A percentile compares a stretch with the other conserved stretches of the same genome.
Conservation (phyloP, 805 yeast species). For the Kregervanrija pseudodelftensis region DNA sequence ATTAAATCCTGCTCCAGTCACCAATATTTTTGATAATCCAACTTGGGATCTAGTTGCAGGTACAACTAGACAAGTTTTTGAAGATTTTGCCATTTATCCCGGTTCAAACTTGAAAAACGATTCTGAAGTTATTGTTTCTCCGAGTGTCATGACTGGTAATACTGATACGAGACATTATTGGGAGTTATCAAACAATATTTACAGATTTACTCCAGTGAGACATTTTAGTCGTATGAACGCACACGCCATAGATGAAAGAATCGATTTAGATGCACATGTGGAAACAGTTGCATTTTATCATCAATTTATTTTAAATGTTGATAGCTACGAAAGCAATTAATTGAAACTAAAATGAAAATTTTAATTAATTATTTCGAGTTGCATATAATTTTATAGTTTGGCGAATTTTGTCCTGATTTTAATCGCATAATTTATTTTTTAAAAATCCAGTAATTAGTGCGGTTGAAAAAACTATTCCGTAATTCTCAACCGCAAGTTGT, state of each 20-base stretch:
- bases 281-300: slow-evolving; percentile 8
- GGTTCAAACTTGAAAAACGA: slow-evolving; percentile 9
- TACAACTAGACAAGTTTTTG: slow-evolving; percentile 46
- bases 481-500: too few relatives aligned
- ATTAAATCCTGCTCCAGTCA: slow-evolving; percentile 32
- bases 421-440: too few relatives aligned
- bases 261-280: slow-evolving; percentile 6
- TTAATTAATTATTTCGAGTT: too few relatives aligned
- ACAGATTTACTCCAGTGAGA: slow-evolving; percentile 30
- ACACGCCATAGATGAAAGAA: slow-evolving; percentile 8
- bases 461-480: too few relatives aligned
- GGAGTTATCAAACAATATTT: slow-evolving; percentile 47
- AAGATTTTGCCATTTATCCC: slow-evolving; percentile 37
- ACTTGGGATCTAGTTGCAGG: slow-evolving; percentile 42
- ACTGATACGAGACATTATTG: slow-evolving; percentile 59
- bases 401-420: too few relatives aligned
- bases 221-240: slow-evolving; percentile 3
- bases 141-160: slow-evolving; percentile 49
- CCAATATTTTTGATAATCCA: slow-evolving; percentile 29
- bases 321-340: neutral
- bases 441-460: too few relatives aligned
- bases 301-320: slow-evolving; percentile 1
- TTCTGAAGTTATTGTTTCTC: slow-evolving; percentile 29
- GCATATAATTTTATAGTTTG: too few relatives aligned
- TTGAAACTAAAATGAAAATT: too few relatives aligned